These are phyloP conservation scores for Solanum chaucha DNA, from an alignment of 257 asterid species.

Conservation along the genomic window DNA sequence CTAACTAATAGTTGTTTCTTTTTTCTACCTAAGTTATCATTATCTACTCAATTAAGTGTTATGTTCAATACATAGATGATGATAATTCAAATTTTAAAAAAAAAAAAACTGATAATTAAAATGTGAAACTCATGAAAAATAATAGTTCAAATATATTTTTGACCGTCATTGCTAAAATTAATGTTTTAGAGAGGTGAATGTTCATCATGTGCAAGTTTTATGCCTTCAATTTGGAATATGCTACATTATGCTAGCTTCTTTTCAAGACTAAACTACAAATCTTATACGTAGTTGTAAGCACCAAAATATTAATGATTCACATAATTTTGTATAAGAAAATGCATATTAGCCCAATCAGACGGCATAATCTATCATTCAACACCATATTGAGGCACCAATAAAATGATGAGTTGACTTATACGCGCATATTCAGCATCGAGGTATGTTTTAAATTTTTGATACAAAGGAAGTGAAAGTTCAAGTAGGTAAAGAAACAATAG, in stretches of 20 bases:
- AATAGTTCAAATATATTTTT: too few species aligned
- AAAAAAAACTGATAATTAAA: background rate
- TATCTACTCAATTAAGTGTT: background rate
- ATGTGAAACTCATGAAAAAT: background rate
- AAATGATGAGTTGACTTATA: background rate
- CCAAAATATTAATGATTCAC: background rate
- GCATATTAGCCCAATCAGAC: background rate
- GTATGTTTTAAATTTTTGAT: background rate
- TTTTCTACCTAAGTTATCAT: background rate
- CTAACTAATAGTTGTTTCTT: background rate
- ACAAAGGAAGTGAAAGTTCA: background rate
- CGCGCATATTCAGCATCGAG: background rate
- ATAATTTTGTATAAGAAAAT: background rate
- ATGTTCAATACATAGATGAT: background rate
- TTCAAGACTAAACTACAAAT: background rate
- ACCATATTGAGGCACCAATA: background rate
- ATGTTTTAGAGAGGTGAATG: background rate
- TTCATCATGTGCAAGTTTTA: background rate
- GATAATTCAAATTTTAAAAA: background rate
- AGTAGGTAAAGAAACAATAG: background rate
- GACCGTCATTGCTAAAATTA: too few species aligned
- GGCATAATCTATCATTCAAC: background rate
- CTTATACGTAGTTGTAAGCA: background rate
- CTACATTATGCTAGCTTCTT: background rate
- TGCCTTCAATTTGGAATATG: background rate